phyloP scores from a whole-genome alignment of 257 asterid genomes.

The Solanum clarkiae region DNA sequence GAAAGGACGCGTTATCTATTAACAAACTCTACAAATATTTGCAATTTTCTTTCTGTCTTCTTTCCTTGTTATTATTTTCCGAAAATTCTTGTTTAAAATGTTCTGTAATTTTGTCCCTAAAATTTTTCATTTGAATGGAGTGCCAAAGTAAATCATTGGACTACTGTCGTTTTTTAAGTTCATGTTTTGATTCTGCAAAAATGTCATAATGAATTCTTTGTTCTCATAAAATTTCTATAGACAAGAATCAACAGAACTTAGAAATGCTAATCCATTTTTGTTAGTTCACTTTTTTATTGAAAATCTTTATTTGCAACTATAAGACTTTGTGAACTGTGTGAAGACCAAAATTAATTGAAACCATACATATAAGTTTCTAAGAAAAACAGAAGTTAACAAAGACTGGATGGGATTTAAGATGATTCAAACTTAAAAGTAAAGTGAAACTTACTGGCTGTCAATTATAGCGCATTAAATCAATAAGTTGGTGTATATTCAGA shows the following conservation, averaged over 20 bases:
- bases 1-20: background rate
- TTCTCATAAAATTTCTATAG: background rate
- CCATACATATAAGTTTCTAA: background rate
- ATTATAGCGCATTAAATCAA: background rate
- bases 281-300: background rate
- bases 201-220: background rate
- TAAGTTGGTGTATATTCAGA: background rate
- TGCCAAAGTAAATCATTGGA: background rate
- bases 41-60: background rate
- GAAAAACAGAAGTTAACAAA: background rate
- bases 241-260: background rate
- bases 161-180: background rate
- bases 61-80: background rate
- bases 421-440: background rate
- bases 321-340: background rate
- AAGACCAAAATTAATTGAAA: background rate
- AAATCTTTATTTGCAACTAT: background rate
- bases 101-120: background rate
- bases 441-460: background rate
- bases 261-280: background rate
- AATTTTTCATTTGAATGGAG: background rate
- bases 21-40: background rate
- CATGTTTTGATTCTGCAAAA: background rate
- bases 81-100: background rate
- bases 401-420: background rate